phyloP scores from a whole-genome alignment of 1,139 yeast species.

The Taphrina pruni region DNA sequence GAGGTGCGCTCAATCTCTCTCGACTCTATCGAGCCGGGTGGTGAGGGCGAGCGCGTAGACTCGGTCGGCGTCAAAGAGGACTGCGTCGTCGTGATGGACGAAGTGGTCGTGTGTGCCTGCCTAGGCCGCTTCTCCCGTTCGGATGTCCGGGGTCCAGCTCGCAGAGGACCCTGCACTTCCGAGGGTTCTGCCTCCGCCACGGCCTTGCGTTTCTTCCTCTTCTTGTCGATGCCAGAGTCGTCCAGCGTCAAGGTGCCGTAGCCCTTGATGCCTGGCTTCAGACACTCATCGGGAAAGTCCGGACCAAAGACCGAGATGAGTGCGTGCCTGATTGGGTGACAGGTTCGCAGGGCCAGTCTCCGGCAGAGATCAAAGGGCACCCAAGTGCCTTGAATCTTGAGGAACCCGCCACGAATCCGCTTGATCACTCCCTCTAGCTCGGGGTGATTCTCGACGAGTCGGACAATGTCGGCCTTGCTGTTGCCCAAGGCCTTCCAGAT shows the following conservation, averaged over 20 bases:
- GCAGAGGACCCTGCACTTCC: not conserved
- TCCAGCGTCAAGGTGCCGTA: constrained; percentile 66
- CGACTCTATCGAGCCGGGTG: not conserved
- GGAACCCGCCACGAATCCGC: constrained; percentile 86
- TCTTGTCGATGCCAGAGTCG: constrained; percentile 36
- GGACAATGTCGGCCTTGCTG: constrained; percentile 74
- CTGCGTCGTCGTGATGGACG: not conserved
- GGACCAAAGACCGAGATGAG: constrained; percentile 81
- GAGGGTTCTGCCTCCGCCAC: not conserved
- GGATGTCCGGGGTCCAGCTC: not conserved
- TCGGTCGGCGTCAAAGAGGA: not conserved
- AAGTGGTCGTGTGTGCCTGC: constrained; percentile 3
- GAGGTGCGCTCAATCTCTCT: constrained; percentile 6
- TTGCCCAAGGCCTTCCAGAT: constrained; percentile 84
- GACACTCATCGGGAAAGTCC: constrained; percentile 72
- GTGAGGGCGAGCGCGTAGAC: constrained; percentile 1
- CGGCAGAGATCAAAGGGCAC: constrained; percentile 74
- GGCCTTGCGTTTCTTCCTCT: constrained; percentile 34
- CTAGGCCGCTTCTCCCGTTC: constrained; percentile 22
- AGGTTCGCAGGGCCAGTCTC: constrained; percentile 72
- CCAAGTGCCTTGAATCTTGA: constrained; percentile 97
- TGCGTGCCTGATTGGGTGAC: constrained; percentile 76
- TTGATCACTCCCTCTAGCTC: constrained; percentile 69
- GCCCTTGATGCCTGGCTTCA: constrained; percentile 67
- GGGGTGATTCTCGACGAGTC: constrained; percentile 74